phyloP scores from a whole-genome alignment of 108 stramenopile genomes.

The Nannochloropsis gaditana region DNA sequence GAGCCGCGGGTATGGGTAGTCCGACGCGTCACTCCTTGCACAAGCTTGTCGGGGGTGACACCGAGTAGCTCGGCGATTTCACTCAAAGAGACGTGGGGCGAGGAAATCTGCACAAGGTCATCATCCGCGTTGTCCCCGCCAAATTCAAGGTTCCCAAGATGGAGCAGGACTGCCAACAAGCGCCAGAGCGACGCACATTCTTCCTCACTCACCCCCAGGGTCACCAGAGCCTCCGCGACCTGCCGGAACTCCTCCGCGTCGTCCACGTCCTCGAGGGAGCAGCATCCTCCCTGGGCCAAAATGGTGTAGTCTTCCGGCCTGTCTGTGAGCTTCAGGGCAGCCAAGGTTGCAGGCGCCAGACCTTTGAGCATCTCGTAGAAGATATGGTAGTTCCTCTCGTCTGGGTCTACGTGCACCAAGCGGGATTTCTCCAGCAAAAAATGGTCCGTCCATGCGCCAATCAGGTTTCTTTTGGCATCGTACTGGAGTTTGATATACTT shows the following conservation, averaged over 20 bases:
- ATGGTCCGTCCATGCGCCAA: slow-evolving; percentile 59
- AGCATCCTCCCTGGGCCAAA: slow-evolving; percentile 36
- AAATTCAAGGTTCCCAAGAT: slow-evolving; percentile 52
- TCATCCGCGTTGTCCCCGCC: slow-evolving; percentile 22
- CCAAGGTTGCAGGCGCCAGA: slow-evolving; percentile 15
- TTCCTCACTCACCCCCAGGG: slow-evolving; percentile 44
- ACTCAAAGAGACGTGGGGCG: slow-evolving; percentile 31
- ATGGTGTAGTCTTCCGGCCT: slow-evolving; percentile 35
- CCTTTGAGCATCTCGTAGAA: slow-evolving; percentile 84
- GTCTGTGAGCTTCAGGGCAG: slow-evolving; percentile 8
- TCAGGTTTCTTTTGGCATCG: slow-evolving; percentile 34
- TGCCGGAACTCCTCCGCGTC: slow-evolving; percentile 79
- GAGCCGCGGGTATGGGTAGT: slow-evolving; percentile 34
- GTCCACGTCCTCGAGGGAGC: slow-evolving; percentile 40
- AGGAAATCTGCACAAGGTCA: slow-evolving; percentile 20
- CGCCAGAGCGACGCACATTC: slow-evolving; percentile 44
- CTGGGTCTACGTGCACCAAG: slow-evolving; percentile 65
- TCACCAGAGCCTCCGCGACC: slow-evolving; percentile 58
- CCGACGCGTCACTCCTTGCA: slow-evolving; percentile 18
- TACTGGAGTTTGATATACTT: slow-evolving; percentile 63
- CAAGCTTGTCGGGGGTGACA: slow-evolving; percentile 34
- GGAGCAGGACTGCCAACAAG: slow-evolving; percentile 50
- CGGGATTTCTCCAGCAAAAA: slow-evolving; percentile 90
- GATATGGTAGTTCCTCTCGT: slow-evolving; percentile 89
- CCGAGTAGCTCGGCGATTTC: slow-evolving; percentile 48